Evolutionary conservation across 495 filamentous ascomycete species (phyloP).

Genomic region (Podospora appendiculata): DNA sequence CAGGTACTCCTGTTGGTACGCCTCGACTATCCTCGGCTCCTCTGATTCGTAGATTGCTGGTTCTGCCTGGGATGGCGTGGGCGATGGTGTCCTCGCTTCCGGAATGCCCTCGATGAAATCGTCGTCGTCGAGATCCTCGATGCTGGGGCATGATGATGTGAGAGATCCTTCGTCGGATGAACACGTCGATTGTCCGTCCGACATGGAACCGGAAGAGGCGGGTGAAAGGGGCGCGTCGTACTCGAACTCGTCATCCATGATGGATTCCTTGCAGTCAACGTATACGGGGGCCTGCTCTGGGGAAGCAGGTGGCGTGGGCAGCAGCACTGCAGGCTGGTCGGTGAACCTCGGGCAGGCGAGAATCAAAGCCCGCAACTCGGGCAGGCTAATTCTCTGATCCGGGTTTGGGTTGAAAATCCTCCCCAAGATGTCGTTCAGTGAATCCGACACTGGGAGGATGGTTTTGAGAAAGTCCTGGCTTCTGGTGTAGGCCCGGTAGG

Average conservation of each 20-base stretch:
- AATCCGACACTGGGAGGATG: slow-evolving; percentile 85
- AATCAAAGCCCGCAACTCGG: slow-evolving; percentile 73
- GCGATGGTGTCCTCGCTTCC: slow-evolving; percentile 33
- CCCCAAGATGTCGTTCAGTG: slow-evolving; percentile 81
- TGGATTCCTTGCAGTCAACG: slow-evolving; percentile 35
- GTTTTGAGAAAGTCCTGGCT: slow-evolving; percentile 83
- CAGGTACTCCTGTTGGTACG: slow-evolving; percentile 33
- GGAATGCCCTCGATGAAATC: slow-evolving; percentile 33
- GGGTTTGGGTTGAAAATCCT: slow-evolving; percentile 89
- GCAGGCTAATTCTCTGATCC: slow-evolving; percentile 73
- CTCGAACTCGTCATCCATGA: slow-evolving; percentile 25
- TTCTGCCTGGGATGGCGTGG: slow-evolving; percentile 17
- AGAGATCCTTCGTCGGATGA: slow-evolving; percentile 41
- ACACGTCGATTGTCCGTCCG: slow-evolving; percentile 36
- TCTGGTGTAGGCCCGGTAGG: slow-evolving; percentile 85
- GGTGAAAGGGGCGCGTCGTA: slow-evolving; percentile 32
- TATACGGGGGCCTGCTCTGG: slow-evolving; percentile 30
- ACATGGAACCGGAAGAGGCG: slow-evolving; percentile 27
- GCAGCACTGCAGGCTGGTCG: slow-evolving; percentile 24
- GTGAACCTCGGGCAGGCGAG: slow-evolving; percentile 72
- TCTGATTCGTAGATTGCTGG: slow-evolving; percentile 34
- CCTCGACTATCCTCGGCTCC: slow-evolving; percentile 21
- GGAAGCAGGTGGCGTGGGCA: slow-evolving; percentile 30
- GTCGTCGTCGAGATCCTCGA: slow-evolving; percentile 35
- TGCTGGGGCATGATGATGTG: slow-evolving; percentile 35